A percentile compares a stretch with the other conserved stretches of the same genome.
Conservation (phyloP, 768 basidiomycete genomes). For the Daedaleopsis nitida region DNA sequence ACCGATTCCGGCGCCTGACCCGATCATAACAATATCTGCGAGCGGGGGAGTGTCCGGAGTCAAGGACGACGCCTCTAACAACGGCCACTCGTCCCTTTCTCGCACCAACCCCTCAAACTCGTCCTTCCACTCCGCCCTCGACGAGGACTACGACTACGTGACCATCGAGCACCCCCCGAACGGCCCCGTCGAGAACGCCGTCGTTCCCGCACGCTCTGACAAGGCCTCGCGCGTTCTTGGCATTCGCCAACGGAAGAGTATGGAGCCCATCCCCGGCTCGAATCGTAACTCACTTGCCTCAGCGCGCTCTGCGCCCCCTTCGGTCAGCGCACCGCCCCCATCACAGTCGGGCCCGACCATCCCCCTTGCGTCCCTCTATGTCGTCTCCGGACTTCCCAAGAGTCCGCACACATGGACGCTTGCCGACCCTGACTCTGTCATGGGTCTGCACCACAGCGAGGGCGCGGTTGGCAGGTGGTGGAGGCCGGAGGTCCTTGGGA, state of each 20-base stretch:
- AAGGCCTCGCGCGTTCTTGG: slow-evolving; percentile 81
- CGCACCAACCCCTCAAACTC: slow-evolving; percentile 15
- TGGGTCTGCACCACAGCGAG: slow-evolving; percentile 80
- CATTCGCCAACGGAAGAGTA: slow-evolving; percentile 71
- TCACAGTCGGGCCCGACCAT: slow-evolving; percentile 67
- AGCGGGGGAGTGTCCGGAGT: slow-evolving; percentile 28
- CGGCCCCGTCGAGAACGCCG: slow-evolving; percentile 29
- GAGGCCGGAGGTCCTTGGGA: slow-evolving; percentile 89
- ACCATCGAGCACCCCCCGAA: slow-evolving; percentile 41
- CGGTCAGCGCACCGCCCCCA: slow-evolving; percentile 52
- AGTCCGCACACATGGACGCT: slow-evolving; percentile 90
- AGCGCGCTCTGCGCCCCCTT: slow-evolving; percentile 54
- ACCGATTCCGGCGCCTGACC: slow-evolving; percentile 41
- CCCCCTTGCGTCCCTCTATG: slow-evolving; percentile 82
- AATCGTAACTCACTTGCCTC: slow-evolving; percentile 78
- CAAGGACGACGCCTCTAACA: slow-evolving; percentile 8
- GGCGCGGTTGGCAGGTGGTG: slow-evolving; percentile 89
- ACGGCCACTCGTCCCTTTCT: slow-evolving; percentile 23
- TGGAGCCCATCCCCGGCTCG: slow-evolving; percentile 85
- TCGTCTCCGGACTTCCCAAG: slow-evolving; percentile 87
- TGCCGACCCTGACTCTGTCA: slow-evolving; percentile 79
- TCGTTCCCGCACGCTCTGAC: slow-evolving; percentile 52
- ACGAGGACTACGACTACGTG: slow-evolving; percentile 70
- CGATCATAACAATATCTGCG: slow-evolving; percentile 55
- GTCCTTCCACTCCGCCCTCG: slow-evolving; percentile 23